A percentile compares a stretch with the other conserved stretches of the same genome.
phyloP scores from a whole-genome alignment of 805 yeast genomes.

The Myxozyma melibiosi region DNA sequence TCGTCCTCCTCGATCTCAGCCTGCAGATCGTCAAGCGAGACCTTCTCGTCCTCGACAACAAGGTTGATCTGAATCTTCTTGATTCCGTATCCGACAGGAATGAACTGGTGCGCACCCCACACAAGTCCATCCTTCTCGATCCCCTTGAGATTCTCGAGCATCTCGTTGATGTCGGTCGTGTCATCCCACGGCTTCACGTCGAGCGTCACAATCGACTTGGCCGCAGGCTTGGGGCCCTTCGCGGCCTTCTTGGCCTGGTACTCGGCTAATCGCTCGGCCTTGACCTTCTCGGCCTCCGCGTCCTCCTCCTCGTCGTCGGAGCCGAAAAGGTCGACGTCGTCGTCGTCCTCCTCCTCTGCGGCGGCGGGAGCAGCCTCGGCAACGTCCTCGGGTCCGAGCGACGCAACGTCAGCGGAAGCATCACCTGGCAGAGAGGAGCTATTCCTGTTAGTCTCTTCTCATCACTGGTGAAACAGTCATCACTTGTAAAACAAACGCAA shows the following conservation, averaged over 20 bases:
- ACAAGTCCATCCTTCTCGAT: conserved; percentile 88
- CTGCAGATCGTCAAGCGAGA: conserved; percentile 83
- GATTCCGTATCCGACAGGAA: conserved; percentile 99
- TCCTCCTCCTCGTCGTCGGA: conserved; percentile 94
- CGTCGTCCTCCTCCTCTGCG: conserved; percentile 81
- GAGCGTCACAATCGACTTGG: conserved; percentile 93
- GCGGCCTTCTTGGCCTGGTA: conserved; percentile 97
- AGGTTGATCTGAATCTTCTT: conserved; percentile 98
- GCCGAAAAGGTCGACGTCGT: conserved; percentile 91
- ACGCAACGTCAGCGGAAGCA: conserved; percentile 46
- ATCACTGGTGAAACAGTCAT: background rate
- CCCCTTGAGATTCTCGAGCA: conserved; percentile 83
- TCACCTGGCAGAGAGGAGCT: conserved; percentile 69
- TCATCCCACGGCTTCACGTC: conserved; percentile 99
- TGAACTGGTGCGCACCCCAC: conserved; percentile 98
- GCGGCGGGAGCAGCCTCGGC: conserved; percentile 63
- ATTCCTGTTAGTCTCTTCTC: background rate
- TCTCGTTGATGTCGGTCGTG: conserved; percentile 91
- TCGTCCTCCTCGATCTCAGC: conserved; percentile 83
- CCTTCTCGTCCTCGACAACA: conserved; percentile 97
- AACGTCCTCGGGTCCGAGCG: conserved; percentile 45
- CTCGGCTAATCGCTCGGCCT: conserved; percentile 97
- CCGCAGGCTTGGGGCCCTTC: conserved; percentile 97
- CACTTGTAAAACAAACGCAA: conserved; percentile 54
- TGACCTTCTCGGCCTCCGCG: conserved; percentile 94